These are phyloP conservation scores for Liriodendron chinense DNA, from an alignment of 164 flowering plant species.

Conservation along the genomic window DNA sequence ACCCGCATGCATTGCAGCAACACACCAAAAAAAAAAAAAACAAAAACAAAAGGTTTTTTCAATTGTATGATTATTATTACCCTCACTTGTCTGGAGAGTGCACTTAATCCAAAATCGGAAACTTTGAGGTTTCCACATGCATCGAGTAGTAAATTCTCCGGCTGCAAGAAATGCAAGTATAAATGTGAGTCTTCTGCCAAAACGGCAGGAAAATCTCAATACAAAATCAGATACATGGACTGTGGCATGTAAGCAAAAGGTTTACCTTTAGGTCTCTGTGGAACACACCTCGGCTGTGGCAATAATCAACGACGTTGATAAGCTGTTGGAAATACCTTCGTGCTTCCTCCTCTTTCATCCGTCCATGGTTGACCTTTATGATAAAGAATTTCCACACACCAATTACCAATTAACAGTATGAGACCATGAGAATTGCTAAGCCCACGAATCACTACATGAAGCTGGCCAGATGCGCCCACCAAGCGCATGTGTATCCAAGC, in stretches of 20 bases:
- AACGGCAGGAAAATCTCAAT: not conserved
- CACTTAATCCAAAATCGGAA: conserved; percentile 91
- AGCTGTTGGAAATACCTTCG: conserved; percentile 82
- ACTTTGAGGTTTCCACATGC: conserved; percentile 73
- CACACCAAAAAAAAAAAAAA: not conserved
- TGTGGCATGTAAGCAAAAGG: not conserved
- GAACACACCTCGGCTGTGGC: conserved; percentile 88
- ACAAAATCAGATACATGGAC: not conserved
- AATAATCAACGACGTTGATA: conserved; percentile 83
- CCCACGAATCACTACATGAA: not conserved
- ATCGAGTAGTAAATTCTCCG: conserved; percentile 81
- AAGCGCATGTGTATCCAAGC: not conserved
- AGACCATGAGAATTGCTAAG: not conserved
- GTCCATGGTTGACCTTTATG: conserved; percentile 66
- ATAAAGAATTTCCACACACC: not conserved
- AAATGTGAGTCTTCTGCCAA: conserved; percentile 1
- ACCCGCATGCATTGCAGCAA: not conserved
- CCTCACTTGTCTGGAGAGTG: conserved; percentile 82
- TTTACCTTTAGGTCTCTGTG: conserved; percentile 81
- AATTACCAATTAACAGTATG: not conserved
- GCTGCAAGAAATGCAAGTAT: conserved; percentile 42
- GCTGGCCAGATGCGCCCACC: not conserved
- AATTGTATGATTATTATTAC: conserved; percentile 25
- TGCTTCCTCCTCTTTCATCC: conserved; percentile 84
- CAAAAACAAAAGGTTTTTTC: not conserved